Evolutionary conservation across 1,139 yeast genomes (phyloP).

Genomic region (Candida frijolesensis): DNA sequence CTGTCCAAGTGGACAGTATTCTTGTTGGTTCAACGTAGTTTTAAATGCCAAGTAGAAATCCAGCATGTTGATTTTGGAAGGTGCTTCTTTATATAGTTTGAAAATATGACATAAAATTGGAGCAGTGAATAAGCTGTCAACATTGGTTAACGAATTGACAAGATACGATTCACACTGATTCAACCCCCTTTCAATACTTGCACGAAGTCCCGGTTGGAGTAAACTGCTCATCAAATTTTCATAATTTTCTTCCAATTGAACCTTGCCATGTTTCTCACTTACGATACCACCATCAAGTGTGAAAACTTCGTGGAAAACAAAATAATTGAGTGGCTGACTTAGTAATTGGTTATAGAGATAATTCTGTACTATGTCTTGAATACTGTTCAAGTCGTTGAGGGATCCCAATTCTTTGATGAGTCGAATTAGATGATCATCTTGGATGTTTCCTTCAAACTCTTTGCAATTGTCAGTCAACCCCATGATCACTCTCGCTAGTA

Average conservation of each 20-base stretch:
- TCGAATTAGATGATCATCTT: slow-evolving; percentile 10
- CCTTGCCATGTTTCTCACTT: slow-evolving; percentile 17
- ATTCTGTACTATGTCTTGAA: slow-evolving; percentile 8
- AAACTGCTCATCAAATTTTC: slow-evolving; percentile 42
- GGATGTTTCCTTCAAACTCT: slow-evolving; percentile 9
- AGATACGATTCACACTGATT: slow-evolving; percentile 34
- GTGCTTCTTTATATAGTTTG: slow-evolving; percentile 79
- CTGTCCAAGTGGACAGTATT: slow-evolving; percentile 9
- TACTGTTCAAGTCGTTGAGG: slow-evolving; percentile 8
- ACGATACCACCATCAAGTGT: slow-evolving; percentile 37
- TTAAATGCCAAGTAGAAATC: slow-evolving; percentile 79
- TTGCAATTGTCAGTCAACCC: slow-evolving; percentile 13
- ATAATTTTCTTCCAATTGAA: slow-evolving; percentile 37
- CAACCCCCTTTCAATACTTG: slow-evolving; percentile 33
- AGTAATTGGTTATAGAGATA: slow-evolving; percentile 22
- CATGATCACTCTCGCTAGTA: slow-evolving; percentile 7
- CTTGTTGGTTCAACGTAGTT: slow-evolving; percentile 48
- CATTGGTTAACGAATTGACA: slow-evolving; percentile 23
- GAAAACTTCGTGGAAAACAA: slow-evolving; percentile 41
- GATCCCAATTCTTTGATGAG: slow-evolving; percentile 12
- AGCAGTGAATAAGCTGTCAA: slow-evolving; percentile 24
- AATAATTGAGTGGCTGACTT: slow-evolving; percentile 25
- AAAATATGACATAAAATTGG: slow-evolving; percentile 64
- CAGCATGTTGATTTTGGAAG: slow-evolving; percentile 68
- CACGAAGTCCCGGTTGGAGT: slow-evolving; percentile 41